Evolutionary conservation across 805 yeast genomes (phyloP), one percentile per base, ranked within the genome.

Genomic region (Kodamaea lidongshanica): DNA sequence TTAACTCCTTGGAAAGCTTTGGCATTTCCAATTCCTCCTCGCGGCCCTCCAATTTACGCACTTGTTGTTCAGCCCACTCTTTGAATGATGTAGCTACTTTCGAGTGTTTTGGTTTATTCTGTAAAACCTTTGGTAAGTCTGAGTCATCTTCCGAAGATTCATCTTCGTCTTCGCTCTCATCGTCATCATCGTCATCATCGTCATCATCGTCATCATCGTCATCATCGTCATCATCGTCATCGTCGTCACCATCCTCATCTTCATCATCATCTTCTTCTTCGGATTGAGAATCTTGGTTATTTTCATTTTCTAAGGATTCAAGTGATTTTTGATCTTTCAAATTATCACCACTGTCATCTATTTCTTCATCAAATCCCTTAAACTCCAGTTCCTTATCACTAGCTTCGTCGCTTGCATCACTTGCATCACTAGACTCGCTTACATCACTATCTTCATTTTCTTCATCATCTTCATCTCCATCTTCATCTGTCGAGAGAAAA

Each of bases 61-160:
- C 72, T 46, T 82, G 83, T 19, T 68, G 57, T 41, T 79, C 83
- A 0, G 96, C 96, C 97, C 98, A 92, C 12, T 72, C 72, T 55
- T 83, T 84, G 65, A 92, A 92, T 11, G 76, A 71, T 20, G 67
- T 64, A 3, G 66, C 67, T 0, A 43, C 60, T 17, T 65, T 50
- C 0, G 70, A 61, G 39, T 66, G 77, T 20, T 61, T 58, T 23
- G 69, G 69, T 44, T 62, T 70, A 18, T 50, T 55, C 21, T 50
- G 47, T n/a, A 60, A 38, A 12, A 62, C 47, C 26, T 52, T 41
- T 2, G 68, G 65, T 9, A 40, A 40, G 1, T 51, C 61, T 2
- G 40, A 52, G 5, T 56, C 58, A 3, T 41, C 48, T 4, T 44
- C 52, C 9, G 45, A 54, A 5, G 50, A 63, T 4, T 48, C 54